These are phyloP conservation scores for Beauveria asiatica DNA, from an alignment of 2,329 filamentous ascomycete genomes.

Conservation along the genomic window DNA sequence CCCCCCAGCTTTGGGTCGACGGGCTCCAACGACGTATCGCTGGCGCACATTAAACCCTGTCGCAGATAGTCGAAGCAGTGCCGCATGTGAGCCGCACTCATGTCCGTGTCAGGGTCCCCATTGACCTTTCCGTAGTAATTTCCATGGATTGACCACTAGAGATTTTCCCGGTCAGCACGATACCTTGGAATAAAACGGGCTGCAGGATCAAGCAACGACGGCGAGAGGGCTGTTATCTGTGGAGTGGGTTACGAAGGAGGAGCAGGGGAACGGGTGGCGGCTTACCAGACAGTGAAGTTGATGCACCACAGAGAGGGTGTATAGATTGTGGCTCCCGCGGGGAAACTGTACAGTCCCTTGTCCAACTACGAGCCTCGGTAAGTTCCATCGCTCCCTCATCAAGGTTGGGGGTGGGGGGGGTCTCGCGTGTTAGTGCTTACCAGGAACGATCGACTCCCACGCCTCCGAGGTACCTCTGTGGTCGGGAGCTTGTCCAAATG, in stretches of 20 bases:
- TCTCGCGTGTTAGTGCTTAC: background rate
- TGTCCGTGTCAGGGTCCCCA: background rate
- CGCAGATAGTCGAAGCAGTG: background rate
- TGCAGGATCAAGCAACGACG: background rate
- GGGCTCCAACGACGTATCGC: background rate
- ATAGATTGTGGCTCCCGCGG: background rate
- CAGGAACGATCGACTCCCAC: background rate
- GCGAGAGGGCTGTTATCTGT: background rate
- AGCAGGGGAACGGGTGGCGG: background rate
- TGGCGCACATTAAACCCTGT: background rate
- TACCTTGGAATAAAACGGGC: background rate
- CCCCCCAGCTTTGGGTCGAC: background rate
- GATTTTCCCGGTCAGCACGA: background rate
- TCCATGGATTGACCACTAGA: background rate
- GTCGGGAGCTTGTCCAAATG: background rate
- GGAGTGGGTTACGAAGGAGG: too few species aligned
- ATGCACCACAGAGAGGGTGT: background rate
- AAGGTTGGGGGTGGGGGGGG: background rate
- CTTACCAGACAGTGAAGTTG: conserved; percentile 1
- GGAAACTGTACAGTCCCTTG: background rate
- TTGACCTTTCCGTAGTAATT: background rate
- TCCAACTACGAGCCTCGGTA: background rate
- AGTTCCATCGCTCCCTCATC: too few species aligned
- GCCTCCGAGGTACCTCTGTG: background rate
- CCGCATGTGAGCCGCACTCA: background rate